Conservation (phyloP, 2,329 filamentous ascomycete genomes). For the Sporothrix curviconia region DNA sequence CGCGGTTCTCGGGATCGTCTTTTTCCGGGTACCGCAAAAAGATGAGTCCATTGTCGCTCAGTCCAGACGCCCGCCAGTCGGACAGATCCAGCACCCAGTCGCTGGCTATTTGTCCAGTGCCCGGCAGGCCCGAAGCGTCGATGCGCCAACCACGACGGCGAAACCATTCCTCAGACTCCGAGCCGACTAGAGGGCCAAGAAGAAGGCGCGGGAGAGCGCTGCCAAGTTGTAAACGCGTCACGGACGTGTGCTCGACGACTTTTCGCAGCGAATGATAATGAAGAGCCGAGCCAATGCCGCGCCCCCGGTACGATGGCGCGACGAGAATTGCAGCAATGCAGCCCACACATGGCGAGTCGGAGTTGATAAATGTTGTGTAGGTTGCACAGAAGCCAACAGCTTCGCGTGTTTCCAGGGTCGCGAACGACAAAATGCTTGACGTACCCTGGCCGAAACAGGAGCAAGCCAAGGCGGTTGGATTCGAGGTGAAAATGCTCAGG, state of each 20-base stretch:
- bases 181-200: slow-evolving; percentile 44
- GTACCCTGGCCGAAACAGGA: slow-evolving; percentile 50
- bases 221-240: slow-evolving; percentile 50
- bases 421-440: slow-evolving; percentile 51
- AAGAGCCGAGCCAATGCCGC: slow-evolving; percentile 47
- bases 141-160: slow-evolving; percentile 47
- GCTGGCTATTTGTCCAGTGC: slow-evolving; percentile 42
- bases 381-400: slow-evolving; percentile 55
- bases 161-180: slow-evolving; percentile 45
- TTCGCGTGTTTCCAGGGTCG: slow-evolving; percentile 35
- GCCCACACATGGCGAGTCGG: slow-evolving; percentile 46
- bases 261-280: slow-evolving; percentile 45
- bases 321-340: slow-evolving; percentile 51
- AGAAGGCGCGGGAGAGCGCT: slow-evolving; percentile 53
- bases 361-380: slow-evolving; percentile 51
- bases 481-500: slow-evolving; percentile 41
- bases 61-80: slow-evolving; percentile 38
- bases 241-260: slow-evolving; percentile 42
- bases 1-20: slow-evolving; percentile 41
- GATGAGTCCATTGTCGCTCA: slow-evolving; percentile 35
- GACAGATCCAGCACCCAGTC: slow-evolving; percentile 50
- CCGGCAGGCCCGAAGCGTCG: slow-evolving; percentile 33
- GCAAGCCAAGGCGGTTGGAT: slow-evolving; percentile 34
- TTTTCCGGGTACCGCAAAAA: slow-evolving; percentile 38
- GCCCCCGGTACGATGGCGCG: slow-evolving; percentile 38